Evolutionary conservation across 768 basidiomycete species (phyloP), one percentile per base, ranked within the genome.

Genomic region (Crepidotus variabilis): DNA sequence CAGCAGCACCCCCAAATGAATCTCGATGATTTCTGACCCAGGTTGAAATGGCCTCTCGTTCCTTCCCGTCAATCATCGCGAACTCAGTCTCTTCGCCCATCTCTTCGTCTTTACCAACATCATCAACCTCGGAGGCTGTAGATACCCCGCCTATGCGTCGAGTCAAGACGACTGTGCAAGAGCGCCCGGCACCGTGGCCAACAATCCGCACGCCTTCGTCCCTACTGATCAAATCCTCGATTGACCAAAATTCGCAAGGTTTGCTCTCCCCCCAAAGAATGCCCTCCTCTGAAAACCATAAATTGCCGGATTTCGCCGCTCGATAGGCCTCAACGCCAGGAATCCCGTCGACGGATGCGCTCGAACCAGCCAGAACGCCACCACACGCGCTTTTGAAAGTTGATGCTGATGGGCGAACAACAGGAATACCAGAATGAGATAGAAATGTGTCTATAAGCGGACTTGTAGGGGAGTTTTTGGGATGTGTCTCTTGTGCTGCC

Each of bases 211-310:
- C 71, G 14, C 77, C 84, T 18, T 82, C 81, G 22, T 63, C 67
- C 56, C 74, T 78, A 51, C 74, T 69, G 16, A 80, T 66, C n/a
- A 92, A 68, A 60, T 86, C 81, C 47, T 77, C 73, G 21, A 87
- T 69, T 2, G 84, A 71, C 84, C 89, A 91, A 63, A 88, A 91
- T 61, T 89, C 86, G 63, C 86, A 89, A 2, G 88, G 88, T 60
- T 87, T 87, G 64, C 80, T 82, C 65, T 90, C 85, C 21, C 86
- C 88, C 81, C 86, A 87, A 7, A 92, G 76, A 14, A 92, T 76
- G 6, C 88, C 90, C 21, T 75, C 72, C 39, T 76, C 70, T 47
- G 86, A 74, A 74, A 91, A 92, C 85, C 88, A 88, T 39, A 92
- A 71, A 47, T 77, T 85, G 1, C 88, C 88, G 1, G 76, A 67